Percentiles rank a stretch among this genome's conserved stretches.
phyloP scores from a whole-genome alignment of 2,329 filamentous ascomycete species.

The Aspergillus clavatus region DNA sequence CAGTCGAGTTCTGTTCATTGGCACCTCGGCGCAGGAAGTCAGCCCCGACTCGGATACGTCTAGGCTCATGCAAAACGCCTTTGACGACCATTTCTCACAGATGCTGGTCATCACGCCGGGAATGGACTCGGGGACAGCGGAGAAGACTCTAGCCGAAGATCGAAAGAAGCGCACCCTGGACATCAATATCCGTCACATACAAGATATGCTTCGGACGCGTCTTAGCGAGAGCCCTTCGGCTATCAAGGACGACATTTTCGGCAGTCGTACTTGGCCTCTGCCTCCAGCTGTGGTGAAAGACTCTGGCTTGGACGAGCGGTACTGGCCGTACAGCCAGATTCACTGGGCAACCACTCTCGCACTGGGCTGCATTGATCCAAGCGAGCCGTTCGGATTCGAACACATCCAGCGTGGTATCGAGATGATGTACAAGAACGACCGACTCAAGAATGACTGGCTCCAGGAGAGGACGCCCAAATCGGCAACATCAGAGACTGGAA shows the following conservation, averaged over 20 bases:
- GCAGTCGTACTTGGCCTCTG: conserved; percentile 27
- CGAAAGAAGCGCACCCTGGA: conserved; percentile 46
- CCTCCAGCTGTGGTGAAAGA: conserved; percentile 25
- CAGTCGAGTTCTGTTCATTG: conserved; percentile 69
- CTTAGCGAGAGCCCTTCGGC: conserved; percentile 29
- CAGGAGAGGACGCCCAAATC: conserved; percentile 31
- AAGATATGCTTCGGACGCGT: conserved; percentile 53
- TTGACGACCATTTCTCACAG: conserved; percentile 46
- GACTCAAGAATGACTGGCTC: conserved; percentile 35
- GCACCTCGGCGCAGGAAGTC: conserved; percentile 60
- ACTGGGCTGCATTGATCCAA: conserved; percentile 45
- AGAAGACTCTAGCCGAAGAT: conserved; percentile 45
- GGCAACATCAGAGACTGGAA: conserved; percentile 27
- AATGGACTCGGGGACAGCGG: conserved; percentile 34
- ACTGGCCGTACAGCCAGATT: conserved; percentile 57
- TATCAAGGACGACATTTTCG: conserved; percentile 32
- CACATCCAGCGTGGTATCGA: conserved; percentile 34
- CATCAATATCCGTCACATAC: conserved; percentile 62
- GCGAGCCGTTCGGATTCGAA: conserved; percentile 38
- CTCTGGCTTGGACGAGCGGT: conserved; percentile 46
- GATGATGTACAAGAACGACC: conserved; percentile 40
- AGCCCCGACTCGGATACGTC: conserved; percentile 39
- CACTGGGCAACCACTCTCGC: conserved; percentile 55
- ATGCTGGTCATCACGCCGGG: conserved; percentile 53
- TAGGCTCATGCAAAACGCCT: conserved; percentile 44